These are phyloP conservation scores for Penicillium sp. DNA, from an alignment of 2,329 filamentous ascomycete species.

Conservation along the genomic window DNA sequence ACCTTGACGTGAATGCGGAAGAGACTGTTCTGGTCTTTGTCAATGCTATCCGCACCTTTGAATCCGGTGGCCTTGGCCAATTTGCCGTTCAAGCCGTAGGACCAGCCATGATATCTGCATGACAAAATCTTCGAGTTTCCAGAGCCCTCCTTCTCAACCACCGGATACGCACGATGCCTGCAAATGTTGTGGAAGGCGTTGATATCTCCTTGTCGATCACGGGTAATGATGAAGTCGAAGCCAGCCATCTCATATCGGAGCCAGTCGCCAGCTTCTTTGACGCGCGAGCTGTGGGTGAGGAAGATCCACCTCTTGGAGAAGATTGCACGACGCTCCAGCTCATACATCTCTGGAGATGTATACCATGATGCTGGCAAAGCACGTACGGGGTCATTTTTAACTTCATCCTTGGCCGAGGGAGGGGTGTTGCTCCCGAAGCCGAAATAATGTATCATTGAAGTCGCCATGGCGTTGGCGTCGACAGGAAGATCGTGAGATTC, in stretches of 20 bases:
- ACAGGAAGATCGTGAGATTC: background rate
- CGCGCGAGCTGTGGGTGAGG: constrained; percentile 28
- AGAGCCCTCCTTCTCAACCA: constrained; percentile 27
- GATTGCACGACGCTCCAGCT: constrained; percentile 29
- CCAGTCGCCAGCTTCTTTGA: constrained; percentile 29
- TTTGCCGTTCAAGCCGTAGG: constrained; percentile 31
- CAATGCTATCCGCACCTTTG: constrained; percentile 22
- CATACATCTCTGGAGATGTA: constrained; percentile 29
- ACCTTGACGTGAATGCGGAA: constrained; percentile 28
- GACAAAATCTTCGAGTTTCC: constrained; percentile 28
- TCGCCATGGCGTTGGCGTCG: constrained; percentile 16
- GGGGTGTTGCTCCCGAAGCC: constrained; percentile 24
- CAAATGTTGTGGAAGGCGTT: constrained; percentile 32
- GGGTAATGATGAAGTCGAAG: constrained; percentile 30
- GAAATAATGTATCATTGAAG: constrained; percentile 28
- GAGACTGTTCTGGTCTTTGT: constrained; percentile 27
- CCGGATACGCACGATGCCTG: constrained; percentile 29
- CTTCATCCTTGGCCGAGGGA: constrained; percentile 14
- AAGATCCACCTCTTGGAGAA: constrained; percentile 31
- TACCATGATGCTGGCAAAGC: constrained; percentile 31
- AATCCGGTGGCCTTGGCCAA: constrained; percentile 28
- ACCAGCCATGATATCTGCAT: constrained; percentile 31
- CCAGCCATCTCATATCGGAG: constrained; percentile 29
- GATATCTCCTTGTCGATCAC: constrained; percentile 24
- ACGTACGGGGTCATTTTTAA: constrained; percentile 20